These are phyloP conservation scores for Barnettozyma hawaiiensis DNA, from an alignment of 1,139 yeast genomes.

Conservation along the genomic window DNA sequence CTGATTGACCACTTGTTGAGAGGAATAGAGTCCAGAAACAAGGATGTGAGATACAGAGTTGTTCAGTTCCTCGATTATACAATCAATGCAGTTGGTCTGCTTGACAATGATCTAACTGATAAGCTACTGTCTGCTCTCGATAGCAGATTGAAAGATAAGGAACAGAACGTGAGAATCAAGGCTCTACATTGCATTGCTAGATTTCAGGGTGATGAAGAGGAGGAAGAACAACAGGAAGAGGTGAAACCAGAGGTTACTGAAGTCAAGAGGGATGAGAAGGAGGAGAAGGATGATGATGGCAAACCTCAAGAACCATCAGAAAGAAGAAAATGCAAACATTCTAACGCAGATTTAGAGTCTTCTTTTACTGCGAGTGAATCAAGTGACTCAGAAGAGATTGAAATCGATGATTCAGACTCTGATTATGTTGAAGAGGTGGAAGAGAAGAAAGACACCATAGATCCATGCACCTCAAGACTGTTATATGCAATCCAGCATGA, in stretches of 20 bases:
- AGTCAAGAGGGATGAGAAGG: too few species aligned
- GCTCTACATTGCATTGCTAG: conserved; percentile 78
- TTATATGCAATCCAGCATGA: conserved; percentile 63
- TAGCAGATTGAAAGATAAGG: conserved; percentile 71
- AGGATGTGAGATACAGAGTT: conserved; percentile 72
- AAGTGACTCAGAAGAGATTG: not conserved
- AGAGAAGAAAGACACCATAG: conserved; percentile 18
- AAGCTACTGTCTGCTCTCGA: conserved; percentile 55
- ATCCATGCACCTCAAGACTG: conserved; percentile 49
- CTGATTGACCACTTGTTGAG: conserved; percentile 61
- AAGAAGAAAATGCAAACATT: not conserved
- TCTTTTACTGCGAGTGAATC: not conserved
- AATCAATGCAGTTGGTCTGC: conserved; percentile 68
- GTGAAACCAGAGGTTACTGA: conserved; percentile 28
- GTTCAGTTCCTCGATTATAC: conserved; percentile 73
- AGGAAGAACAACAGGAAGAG: not conserved
- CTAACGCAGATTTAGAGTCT: not conserved
- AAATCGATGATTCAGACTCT: conserved; percentile 1
- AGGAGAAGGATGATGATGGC: conserved; percentile 33
- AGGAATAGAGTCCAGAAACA: conserved; percentile 75
- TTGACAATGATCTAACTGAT: conserved; percentile 68
- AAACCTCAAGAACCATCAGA: not conserved
- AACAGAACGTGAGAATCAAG: conserved; percentile 70
- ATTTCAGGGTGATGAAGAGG: conserved; percentile 48
- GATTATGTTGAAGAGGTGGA: not conserved